phyloP scores from a whole-genome alignment of 192 early-diverging fungal genomes.

The Polychytrium aggregatum region DNA sequence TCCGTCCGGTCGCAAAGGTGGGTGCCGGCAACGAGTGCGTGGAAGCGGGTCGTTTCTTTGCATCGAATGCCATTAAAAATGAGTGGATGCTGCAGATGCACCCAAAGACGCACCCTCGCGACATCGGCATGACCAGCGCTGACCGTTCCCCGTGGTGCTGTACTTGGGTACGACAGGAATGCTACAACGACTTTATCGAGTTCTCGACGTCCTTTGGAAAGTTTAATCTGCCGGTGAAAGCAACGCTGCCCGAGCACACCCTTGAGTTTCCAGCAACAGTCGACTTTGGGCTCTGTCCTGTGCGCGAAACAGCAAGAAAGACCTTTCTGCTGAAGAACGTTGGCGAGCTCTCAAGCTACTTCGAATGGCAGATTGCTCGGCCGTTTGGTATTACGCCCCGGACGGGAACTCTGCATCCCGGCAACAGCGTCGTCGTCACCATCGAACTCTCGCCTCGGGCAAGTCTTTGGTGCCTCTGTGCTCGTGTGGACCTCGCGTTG shows the following conservation, averaged over 20 bases:
- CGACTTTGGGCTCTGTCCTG: constrained; percentile 38
- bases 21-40: background rate
- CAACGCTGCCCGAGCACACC: constrained; percentile 41
- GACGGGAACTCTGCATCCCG: constrained; percentile 23
- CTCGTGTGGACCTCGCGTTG: too few species aligned
- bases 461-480: too few species aligned
- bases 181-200: constrained; percentile 41
- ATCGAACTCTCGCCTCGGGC: constrained; percentile 41
- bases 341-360: constrained; percentile 34
- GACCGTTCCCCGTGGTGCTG: too few species aligned
- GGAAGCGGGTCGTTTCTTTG: too few species aligned
- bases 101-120: too few species aligned
- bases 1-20: constrained; percentile 46
- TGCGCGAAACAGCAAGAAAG: constrained; percentile 29
- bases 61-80: too few species aligned
- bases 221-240: constrained; percentile 39
- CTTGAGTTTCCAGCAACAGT: constrained; percentile 31
- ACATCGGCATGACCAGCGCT: too few species aligned
- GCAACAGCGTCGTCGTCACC: constrained; percentile 11
- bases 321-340: constrained; percentile 30
- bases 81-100: too few species aligned
- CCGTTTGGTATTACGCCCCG: constrained; percentile 30
- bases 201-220: constrained; percentile 42
- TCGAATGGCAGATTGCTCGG: constrained; percentile 34
- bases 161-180: too few species aligned